Base-by-base conservation (phyloP, 2,329 filamentous ascomycete genomes). In the Dactylonectria macrodidyma region DNA sequence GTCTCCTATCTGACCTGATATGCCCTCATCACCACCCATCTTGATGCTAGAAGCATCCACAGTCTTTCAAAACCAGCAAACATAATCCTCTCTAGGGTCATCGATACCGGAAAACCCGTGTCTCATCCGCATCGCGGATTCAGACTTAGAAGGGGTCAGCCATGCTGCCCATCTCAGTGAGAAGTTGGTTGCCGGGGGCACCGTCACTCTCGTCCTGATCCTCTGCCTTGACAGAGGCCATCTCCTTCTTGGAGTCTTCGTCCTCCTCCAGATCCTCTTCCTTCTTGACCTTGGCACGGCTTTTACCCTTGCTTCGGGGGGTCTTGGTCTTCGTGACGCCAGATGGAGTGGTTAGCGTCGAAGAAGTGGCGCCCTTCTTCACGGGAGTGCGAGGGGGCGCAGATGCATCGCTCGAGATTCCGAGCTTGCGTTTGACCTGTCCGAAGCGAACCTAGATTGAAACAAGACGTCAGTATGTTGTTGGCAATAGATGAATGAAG, bases 341-440 rank as follows among this genome's bases (percentile, higher is more conserved):
- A 56, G 69, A 75, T 5, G 77, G 73, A 5, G 76, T 75, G 7
- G 54, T 41, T 44, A 52, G 14, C 47, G 1, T 62, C 16, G 48
- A 48, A 11, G 34, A 24, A 48, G 66, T 36, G 14, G 60, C 19
- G 44, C 36, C 59, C 67, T 76, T 79, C 68, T 77, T 80, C 62
- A 69, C 58, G 1, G 73, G 68, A 36, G 71, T 64, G 5, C 70
- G 71, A 46, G 47, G 12, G 3, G 67, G 47, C 14, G 67, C 61
- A 2, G 70, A 67, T 5, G 60, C 52, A 5, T 80, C 78, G 66
- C 74, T 75, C 44, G 73, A 73, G 47, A 85, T 78, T 3, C 82
- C 81, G 1, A 84, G 78, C 76, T 86, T 86, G 52, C 80, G 78
- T 76, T 84, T 87, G 67, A 88, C 82, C 66, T 88, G 85, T 3